Base-by-base conservation (phyloP, 2,329 filamentous ascomycete species). In the Diaporthe vexans region DNA sequence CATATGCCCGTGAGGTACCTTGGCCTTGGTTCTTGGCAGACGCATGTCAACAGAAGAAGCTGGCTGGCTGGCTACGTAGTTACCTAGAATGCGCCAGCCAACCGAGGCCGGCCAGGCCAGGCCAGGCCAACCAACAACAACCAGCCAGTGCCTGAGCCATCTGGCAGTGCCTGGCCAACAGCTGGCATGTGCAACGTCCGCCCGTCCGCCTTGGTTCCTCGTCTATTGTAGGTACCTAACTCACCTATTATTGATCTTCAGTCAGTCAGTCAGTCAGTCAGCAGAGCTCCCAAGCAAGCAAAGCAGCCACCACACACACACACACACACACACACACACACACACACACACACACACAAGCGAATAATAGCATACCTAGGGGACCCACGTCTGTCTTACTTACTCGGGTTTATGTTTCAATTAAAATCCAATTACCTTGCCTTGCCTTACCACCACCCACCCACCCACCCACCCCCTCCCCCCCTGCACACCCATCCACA, bases 331-430 rank as follows among this genome's bases (percentile, higher is more conserved):
- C 10, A 11, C 35, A 11, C 10, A n/a, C n/a, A n/a, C n/a, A n/a
- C 37, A 40, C 10, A 4, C 37, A 40, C 37, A 11, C 37, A 40
- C 13, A 37, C 35, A 37, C 11, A 40, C 11, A 4, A 13, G 11
- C 5, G 17, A 46, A 19, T 46, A 48, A 48, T 48, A 48, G 46
- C 46, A 19, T 13, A 37, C 4, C 29, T n/a, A n/a, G n/a, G 4
- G 21, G 19, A 58, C 56, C 33, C 54, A 57, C 54, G 1, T 13
- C 26, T 48, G 15, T n/a, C 21, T 67, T 46, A 52, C 63, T 67
- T 67, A 67, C 46, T 67, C 63, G 63, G 33, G 29, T 67, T 52
- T 68, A 52, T 68, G 48, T 68, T 68, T 68, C 63, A 68, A 54
- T 68, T 54, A 37, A 52, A 37, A 37, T 37, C 35, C 35, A 37